A percentile compares a stretch with the other conserved stretches of the same genome.
phyloP scores from a whole-genome alignment of 768 basidiomycete species.

The Suillus cothurnatus region DNA sequence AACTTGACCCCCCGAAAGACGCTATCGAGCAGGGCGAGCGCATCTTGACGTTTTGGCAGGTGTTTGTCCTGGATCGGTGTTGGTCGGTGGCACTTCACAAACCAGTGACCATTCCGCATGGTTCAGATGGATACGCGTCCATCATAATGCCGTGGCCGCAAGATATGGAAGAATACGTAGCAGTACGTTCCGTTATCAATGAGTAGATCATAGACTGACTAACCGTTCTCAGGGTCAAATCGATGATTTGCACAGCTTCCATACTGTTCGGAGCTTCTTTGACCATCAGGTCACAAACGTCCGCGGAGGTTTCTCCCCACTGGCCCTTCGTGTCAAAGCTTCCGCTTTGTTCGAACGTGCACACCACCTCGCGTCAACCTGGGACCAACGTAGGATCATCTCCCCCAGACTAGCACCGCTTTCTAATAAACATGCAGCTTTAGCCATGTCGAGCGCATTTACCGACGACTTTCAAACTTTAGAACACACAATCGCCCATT shows the following conservation, averaged over 20 bases:
- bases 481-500: conserved; percentile 66
- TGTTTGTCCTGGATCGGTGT: conserved; percentile 77
- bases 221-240: conserved; percentile 53
- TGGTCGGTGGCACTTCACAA: conserved; percentile 78
- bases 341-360: conserved; percentile 76
- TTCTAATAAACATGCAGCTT: conserved; percentile 35
- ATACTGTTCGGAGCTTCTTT: conserved; percentile 65
- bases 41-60: conserved; percentile 81
- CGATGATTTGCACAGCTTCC: conserved; percentile 50
- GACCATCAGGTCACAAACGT: conserved; percentile 54
- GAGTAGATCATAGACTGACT: conserved; percentile 16
- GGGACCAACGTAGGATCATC: conserved; percentile 54
- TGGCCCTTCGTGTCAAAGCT: conserved; percentile 72
- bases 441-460: conserved; percentile 49
- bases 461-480: conserved; percentile 61
- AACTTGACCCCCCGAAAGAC: conserved; percentile 60
- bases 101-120: conserved; percentile 67
- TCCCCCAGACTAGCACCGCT: conserved; percentile 15
- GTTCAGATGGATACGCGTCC: conserved; percentile 53
- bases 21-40: conserved; percentile 68
- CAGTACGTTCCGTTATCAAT: conserved; percentile 43
- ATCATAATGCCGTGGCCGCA: conserved; percentile 82
- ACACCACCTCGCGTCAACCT: conserved; percentile 57
- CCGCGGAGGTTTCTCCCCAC: conserved; percentile 58
- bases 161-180: conserved; percentile 69